phyloP scores from a whole-genome alignment of 768 basidiomycete species.

The Lactarius hatsudake region DNA sequence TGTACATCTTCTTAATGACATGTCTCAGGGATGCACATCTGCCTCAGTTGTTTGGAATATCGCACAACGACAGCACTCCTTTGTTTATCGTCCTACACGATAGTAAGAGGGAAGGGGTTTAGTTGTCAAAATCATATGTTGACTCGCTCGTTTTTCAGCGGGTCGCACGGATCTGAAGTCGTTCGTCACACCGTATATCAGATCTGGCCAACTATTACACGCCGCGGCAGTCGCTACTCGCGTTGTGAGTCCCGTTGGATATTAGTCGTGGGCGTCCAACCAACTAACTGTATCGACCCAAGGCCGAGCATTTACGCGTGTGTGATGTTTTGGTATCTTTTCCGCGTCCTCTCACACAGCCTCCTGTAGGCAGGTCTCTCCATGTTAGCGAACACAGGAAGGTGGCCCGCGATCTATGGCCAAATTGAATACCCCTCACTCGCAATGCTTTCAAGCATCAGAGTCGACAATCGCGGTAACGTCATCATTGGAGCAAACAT shows the following conservation, averaged over 20 bases:
- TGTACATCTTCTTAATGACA: neutral
- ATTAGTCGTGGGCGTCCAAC: neutral
- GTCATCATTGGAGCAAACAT: slow-evolving; percentile 17
- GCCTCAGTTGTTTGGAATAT: slow-evolving; percentile 15
- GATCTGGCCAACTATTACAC: slow-evolving; percentile 10
- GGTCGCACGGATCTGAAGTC: slow-evolving; percentile 5
- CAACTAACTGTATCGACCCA: too few relatives aligned
- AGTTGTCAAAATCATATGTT: neutral
- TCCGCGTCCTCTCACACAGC: neutral
- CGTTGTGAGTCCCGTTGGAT: slow-evolving; percentile 1
- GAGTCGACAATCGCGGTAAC: slow-evolving; percentile 14
- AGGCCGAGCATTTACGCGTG: slow-evolving; percentile 18
- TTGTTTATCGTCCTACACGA: slow-evolving; percentile 10
- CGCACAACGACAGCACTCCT: neutral
- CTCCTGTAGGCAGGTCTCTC: slow-evolving; percentile 8
- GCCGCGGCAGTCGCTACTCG: slow-evolving; percentile 15
- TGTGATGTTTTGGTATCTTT: neutral
- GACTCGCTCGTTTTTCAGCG: neutral
- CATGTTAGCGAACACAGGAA: slow-evolving; percentile 12
- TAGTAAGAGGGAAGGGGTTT: neutral
- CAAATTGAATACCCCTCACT: slow-evolving; percentile 8
- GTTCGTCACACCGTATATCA: slow-evolving; percentile 13
- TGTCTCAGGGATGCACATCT: slow-evolving; percentile 11
- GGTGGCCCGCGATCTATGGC: slow-evolving; percentile 19
- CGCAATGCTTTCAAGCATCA: slow-evolving; percentile 11